Evolutionary conservation across 2,329 filamentous ascomycete species (phyloP), one percentile per base, ranked within the genome.

Genomic region (Purpureocillium takamizusanense): DNA sequence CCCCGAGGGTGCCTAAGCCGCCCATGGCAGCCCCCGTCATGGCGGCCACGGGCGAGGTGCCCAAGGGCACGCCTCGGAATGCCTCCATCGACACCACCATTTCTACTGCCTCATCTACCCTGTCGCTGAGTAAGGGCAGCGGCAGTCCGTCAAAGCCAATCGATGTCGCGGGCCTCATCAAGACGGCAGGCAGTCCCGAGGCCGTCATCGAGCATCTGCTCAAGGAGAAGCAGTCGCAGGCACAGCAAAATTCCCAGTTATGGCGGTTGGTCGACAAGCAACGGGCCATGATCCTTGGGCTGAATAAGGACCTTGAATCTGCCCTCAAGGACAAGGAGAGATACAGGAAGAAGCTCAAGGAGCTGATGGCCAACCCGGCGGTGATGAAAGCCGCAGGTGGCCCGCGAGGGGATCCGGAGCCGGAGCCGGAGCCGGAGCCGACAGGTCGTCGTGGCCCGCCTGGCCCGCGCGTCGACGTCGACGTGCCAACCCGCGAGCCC

Each of bases 201-300:
- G 86, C 85, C 6, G 83, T 94, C 5, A 86, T 98, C 43, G 77
- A 87, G 49, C 86, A 92, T 52, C 67, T 98, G 36, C 66, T 95
- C 46, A 94, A 86, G 56, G 92, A 98, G 56, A 97, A 95, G 60
- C 80, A 90, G 46, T 84, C 86, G 35, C 84, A 88, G 39, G 78
- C 86, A 5, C 83, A 86, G 49, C 92, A 97, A 55, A 97, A 97
- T 56, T 72, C 81, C 14, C 90, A 98, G 58, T 66, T 98, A 52
- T 98, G 92, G 92, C 82, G 88, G 36, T 66, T 98, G 34, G 88
- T 98, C 36, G 90, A 97, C 59, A 97, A 98, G 66, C 92, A 98
- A 61, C 76, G 90, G 45, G 80, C 87, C 13, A 89, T 98, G 80
- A 88, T 98, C 39, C 63, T 95, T 15, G 90, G 89, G 7, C 70